phyloP scores from a whole-genome alignment of 345 rosid genomes.

The Euphorbia tirucalli region DNA sequence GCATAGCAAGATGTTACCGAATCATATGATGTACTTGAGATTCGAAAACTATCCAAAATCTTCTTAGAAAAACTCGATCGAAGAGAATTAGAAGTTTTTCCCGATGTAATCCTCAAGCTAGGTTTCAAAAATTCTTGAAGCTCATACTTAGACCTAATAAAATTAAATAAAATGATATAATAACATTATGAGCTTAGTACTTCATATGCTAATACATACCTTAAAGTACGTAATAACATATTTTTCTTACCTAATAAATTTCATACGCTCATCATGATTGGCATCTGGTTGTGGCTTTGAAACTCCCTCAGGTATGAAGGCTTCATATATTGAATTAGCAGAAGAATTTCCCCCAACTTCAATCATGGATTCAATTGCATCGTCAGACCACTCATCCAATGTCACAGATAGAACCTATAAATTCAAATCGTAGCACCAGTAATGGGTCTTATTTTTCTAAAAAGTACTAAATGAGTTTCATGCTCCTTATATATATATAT shows the following conservation, averaged over 20 bases:
- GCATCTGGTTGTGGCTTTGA: slow-evolving; percentile 84
- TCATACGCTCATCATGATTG: slow-evolving; percentile 66
- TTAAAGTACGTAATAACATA: background rate
- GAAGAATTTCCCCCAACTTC: slow-evolving; percentile 94
- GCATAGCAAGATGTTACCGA: slow-evolving; percentile 35
- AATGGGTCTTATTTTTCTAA: background rate
- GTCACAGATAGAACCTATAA: slow-evolving; percentile 90
- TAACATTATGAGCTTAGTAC: too few species aligned
- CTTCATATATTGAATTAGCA: slow-evolving; percentile 89
- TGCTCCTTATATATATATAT: too few species aligned
- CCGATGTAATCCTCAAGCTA: slow-evolving; percentile 74
- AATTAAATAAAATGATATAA: too few species aligned
- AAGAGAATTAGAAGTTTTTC: slow-evolving; percentile 40
- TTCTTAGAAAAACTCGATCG: slow-evolving; percentile 57
- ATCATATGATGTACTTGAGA: slow-evolving; percentile 44
- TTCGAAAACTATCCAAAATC: slow-evolving; percentile 63
- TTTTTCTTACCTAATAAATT: slow-evolving; percentile 68
- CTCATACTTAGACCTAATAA: slow-evolving; percentile 98
- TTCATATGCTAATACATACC: too few species aligned
- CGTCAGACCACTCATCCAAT: slow-evolving; percentile 95
- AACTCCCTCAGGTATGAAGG: slow-evolving; percentile 70
- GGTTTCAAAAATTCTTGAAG: slow-evolving; percentile 89
- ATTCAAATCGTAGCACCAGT: slow-evolving; percentile 1
- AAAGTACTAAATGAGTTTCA: background rate
- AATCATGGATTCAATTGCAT: slow-evolving; percentile 79